Evolutionary conservation across 2,329 filamentous ascomycete species (phyloP).

Genomic region (Orbilia ellipsospora): DNA sequence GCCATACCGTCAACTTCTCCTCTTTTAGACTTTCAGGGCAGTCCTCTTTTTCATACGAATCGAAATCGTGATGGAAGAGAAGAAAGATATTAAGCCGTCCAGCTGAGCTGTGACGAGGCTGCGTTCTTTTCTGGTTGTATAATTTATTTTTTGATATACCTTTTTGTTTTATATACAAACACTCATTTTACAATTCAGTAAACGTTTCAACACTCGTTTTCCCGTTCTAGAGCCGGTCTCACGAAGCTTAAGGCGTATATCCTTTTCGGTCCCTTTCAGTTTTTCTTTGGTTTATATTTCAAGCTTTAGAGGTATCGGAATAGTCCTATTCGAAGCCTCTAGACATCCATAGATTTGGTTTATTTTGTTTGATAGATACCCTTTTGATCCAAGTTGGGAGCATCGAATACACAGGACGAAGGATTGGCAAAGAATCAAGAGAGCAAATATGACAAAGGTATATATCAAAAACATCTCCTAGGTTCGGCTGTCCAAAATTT

Average conservation of each 20-base stretch:
- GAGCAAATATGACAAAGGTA: slow-evolving; percentile 41
- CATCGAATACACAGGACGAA: not conserved
- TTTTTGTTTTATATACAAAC: slow-evolving; percentile 35
- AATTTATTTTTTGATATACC: slow-evolving; percentile 49
- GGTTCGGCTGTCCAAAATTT: no score
- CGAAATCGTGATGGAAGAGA: slow-evolving; percentile 21
- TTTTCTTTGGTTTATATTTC: slow-evolving; percentile 15
- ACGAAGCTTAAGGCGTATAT: slow-evolving; percentile 4
- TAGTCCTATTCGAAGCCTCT: slow-evolving; percentile 21
- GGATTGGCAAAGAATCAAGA: not conserved
- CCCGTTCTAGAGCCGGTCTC: slow-evolving; percentile 46
- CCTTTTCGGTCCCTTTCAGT: slow-evolving; percentile 1
- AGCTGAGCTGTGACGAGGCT: slow-evolving; percentile 52
- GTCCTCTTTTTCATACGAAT: slow-evolving; percentile 2
- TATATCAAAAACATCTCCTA: not conserved
- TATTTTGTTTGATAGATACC: slow-evolving; percentile 16
- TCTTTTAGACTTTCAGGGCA: slow-evolving; percentile 11
- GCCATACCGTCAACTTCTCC: slow-evolving; percentile 6
- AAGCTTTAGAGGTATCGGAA: slow-evolving; percentile 31
- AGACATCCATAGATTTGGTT: not conserved
- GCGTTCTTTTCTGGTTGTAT: slow-evolving; percentile 48
- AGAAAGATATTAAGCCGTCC: slow-evolving; percentile 30
- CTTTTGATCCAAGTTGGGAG: not conserved
- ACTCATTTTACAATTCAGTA: slow-evolving; percentile 20
- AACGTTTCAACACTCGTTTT: slow-evolving; percentile 34